Evolutionary conservation across 306 rosid species (phyloP), one percentile per base, ranked within the genome.

Genomic region (Quillaja saponaria): DNA sequence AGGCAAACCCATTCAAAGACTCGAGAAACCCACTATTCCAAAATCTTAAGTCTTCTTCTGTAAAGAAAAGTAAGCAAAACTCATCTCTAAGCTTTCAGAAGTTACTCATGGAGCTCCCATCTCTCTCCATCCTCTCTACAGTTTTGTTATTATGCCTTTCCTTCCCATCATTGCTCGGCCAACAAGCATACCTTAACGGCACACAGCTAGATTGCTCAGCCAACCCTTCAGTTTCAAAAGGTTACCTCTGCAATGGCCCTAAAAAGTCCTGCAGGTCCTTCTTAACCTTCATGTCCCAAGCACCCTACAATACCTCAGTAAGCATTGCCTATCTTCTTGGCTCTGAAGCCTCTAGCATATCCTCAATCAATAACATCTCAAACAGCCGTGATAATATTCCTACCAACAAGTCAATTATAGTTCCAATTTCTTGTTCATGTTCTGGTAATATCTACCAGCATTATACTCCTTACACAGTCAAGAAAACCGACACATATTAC

Each of bases 391-490:
- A 45, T 19, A 84, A 35, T 11, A 66, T 81, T 71, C 66, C 79
- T 33, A n/a, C 62, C 20, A 52, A 76, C 13, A 71, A 28, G 48
- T 49, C 78, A 35, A 48, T 78, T 41, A 67, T 66, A 16, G 87
- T 81, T 20, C 90, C 90, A 1, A 38, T 78, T 0, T 72, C 44
- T 7, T 84, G 90, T 34, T 63, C 86, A 0, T 84, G 87, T 64
- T 63, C 74, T 6, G 90, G 86, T 25, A 72, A 64, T 28, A 75
- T 78, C 48, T 84, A 69, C 58, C 78, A 79, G 76, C 84, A 84
- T n/a, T 38, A 17, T 21, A 13, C 84, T 46, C 46, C 65, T 56
- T 76, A 81, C 74, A 67, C 66, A 2, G 71, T 34, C 0, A 31
- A 0, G 6, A 10, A 49, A 19, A 18, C 13, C 15, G 79, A 78